phyloP scores from a whole-genome alignment of 2,329 filamentous ascomycete species.

The Orbilia blumenaviensis region DNA sequence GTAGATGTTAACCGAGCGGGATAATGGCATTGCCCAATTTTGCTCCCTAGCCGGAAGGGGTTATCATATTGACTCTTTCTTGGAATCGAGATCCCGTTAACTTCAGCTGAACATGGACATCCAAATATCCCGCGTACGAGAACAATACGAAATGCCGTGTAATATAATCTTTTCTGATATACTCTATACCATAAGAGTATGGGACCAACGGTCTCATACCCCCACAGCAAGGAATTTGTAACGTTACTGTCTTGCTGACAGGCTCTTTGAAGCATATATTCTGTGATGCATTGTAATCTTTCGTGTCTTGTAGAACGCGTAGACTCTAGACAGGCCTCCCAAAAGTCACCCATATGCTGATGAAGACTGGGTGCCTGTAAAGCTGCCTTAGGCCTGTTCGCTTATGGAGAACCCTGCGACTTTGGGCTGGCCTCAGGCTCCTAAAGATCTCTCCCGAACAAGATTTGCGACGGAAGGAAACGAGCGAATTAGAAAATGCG shows the following conservation, averaged over 20 bases:
- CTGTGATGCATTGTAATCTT: neutral
- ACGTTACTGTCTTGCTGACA: neutral
- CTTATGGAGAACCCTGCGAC: conserved; percentile 28
- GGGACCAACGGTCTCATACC: neutral
- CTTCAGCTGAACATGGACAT: conserved; percentile 49
- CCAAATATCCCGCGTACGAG: neutral
- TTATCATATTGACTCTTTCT: conserved; percentile 39
- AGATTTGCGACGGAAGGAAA: conserved; percentile 1
- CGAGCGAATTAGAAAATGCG: neutral
- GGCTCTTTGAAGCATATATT: neutral
- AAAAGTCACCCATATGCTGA: neutral
- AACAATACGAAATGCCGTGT: conserved; percentile 12
- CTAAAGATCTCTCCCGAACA: neutral
- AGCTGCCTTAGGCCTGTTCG: conserved; percentile 33
- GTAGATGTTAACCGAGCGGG: conserved; percentile 42
- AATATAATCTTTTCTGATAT: neutral
- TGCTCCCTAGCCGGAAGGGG: conserved; percentile 22
- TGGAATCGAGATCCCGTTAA: neutral
- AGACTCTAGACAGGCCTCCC: conserved; percentile 3
- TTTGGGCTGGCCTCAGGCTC: conserved; percentile 15
- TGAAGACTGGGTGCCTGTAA: conserved; percentile 31
- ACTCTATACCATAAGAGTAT: too few species aligned
- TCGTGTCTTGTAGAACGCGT: conserved; percentile 20
- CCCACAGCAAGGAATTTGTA: neutral
- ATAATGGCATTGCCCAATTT: conserved; percentile 34